A percentile compares a stretch with the other conserved stretches of the same genome.
Conservation (phyloP, 352 stramenopile genomes). For the Phytophthora chlamydospora region DNA sequence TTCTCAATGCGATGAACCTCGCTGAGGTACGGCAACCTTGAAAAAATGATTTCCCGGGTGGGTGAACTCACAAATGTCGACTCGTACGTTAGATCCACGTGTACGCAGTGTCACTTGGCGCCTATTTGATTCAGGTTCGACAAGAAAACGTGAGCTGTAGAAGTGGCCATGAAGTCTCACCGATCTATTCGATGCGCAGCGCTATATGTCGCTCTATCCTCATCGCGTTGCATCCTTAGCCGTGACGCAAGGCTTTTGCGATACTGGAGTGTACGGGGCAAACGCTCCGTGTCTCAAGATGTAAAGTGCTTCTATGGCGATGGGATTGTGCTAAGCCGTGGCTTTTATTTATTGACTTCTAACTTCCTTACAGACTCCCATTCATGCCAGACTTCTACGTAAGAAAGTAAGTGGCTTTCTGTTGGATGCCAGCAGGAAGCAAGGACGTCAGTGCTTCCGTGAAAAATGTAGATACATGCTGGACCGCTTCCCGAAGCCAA, state of each 20-base stretch:
- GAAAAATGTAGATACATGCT: constrained; percentile 52
- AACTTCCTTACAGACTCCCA: constrained; percentile 42
- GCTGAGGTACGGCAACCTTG: constrained; percentile 25
- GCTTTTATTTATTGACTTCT: background rate
- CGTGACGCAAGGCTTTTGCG: constrained; percentile 72
- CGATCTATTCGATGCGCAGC: constrained; percentile 25
- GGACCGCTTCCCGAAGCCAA: constrained; percentile 52
- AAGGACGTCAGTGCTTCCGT: background rate
- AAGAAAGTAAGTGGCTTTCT: constrained; percentile 50
- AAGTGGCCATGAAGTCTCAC: background rate
- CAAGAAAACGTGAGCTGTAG: background rate
- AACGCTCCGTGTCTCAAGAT: constrained; percentile 63
- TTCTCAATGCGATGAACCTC: constrained; percentile 71
- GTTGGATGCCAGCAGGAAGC: background rate
- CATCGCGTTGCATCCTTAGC: constrained; percentile 62
- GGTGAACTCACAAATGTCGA: constrained; percentile 2
- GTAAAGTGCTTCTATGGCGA: constrained; percentile 31
- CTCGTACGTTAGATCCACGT: constrained; percentile 50
- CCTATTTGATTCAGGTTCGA: constrained; percentile 70
- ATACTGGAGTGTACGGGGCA: constrained; percentile 48
- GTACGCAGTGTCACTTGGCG: constrained; percentile 74
- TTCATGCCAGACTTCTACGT: constrained; percentile 80
- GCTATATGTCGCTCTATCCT: constrained; percentile 65
- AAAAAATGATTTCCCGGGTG: background rate
- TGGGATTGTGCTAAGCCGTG: background rate